These are phyloP conservation scores for Ogataea chonburiensis DNA, from an alignment of 805 yeast species.

Conservation along the genomic window DNA sequence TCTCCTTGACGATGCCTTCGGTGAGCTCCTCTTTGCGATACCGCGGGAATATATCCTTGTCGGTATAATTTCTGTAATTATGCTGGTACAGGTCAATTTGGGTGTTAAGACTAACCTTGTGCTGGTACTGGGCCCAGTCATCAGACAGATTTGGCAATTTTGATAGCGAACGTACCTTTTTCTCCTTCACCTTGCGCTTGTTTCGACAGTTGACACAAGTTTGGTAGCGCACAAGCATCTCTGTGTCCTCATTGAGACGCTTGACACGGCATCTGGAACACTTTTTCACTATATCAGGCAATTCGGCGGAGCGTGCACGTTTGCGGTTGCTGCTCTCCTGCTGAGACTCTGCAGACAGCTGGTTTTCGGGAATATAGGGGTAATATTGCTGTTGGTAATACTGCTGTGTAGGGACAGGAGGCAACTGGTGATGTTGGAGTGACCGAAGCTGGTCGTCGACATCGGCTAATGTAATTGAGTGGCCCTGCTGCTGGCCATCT, in stretches of 20 bases:
- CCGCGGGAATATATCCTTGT: slow-evolving; percentile 34
- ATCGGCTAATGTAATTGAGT: slow-evolving; percentile 23
- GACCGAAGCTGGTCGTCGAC: slow-evolving; percentile 28
- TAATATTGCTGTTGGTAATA: slow-evolving; percentile 23
- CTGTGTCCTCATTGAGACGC: slow-evolving; percentile 34
- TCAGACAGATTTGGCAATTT: slow-evolving; percentile 37
- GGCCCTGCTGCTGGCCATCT: slow-evolving; percentile 11
- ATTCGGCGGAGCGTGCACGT: slow-evolving; percentile 10
- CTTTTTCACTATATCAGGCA: slow-evolving; percentile 31
- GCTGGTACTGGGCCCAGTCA: slow-evolving; percentile 35
- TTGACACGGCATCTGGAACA: slow-evolving; percentile 46
- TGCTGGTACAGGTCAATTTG: slow-evolving; percentile 37
- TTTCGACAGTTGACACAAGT: slow-evolving; percentile 42
- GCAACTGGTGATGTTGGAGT: slow-evolving; percentile 14
- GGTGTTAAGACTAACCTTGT: slow-evolving; percentile 36
- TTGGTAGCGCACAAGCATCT: slow-evolving; percentile 38
- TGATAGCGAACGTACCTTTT: slow-evolving; percentile 29
- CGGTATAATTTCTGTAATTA: slow-evolving; percentile 35
- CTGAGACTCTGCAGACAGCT: slow-evolving; percentile 8
- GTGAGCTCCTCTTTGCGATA: slow-evolving; percentile 34
- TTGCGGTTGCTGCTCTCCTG: slow-evolving; percentile 7
- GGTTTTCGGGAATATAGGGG: slow-evolving; percentile 18
- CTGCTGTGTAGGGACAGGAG: slow-evolving; percentile 15
- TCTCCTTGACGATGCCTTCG: slow-evolving; percentile 32
- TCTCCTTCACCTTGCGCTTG: slow-evolving; percentile 38